Percentiles rank a stretch among this genome's conserved stretches.
These are phyloP conservation scores for Neolentinus lepideus DNA, from an alignment of 1,284 basidiomycete genomes.

Conservation along the genomic window DNA sequence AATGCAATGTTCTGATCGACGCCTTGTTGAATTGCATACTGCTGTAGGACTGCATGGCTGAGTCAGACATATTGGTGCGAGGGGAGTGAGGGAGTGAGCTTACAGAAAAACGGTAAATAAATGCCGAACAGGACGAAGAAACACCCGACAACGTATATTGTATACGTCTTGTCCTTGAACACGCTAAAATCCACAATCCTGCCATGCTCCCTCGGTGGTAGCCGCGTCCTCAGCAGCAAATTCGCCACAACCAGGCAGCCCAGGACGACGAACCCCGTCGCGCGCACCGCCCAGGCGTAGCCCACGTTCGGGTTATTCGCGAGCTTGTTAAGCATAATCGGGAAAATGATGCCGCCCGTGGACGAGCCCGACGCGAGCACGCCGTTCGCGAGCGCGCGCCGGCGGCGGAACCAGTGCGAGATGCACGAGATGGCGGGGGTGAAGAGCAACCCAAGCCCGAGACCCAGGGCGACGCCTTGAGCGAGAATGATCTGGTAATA, in stretches of 20 bases:
- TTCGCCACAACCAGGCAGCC: conserved; percentile 5
- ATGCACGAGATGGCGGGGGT: conserved; percentile 10
- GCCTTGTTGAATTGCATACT: conserved; percentile 3
- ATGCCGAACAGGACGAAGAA: conserved; percentile 1
- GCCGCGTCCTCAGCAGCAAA: conserved; percentile 5
- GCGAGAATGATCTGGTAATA: conserved; percentile 23
- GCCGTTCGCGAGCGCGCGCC: conserved; percentile 12
- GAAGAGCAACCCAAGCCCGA: conserved; percentile 32
- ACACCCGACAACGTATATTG: neutral
- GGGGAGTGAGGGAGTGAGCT: neutral
- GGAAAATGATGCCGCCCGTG: conserved; percentile 12
- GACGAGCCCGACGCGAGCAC: conserved; percentile 10
- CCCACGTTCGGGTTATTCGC: conserved; percentile 4
- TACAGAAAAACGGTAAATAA: neutral
- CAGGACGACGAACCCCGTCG: conserved; percentile 2
- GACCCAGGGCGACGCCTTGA: conserved; percentile 32
- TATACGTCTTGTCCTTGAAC: conserved; percentile 1
- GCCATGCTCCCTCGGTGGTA: neutral
- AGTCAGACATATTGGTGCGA: neutral
- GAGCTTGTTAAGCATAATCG: conserved; percentile 15
- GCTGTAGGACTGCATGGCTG: neutral
- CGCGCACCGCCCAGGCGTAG: conserved; percentile 3
- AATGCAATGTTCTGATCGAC: conserved; percentile 5
- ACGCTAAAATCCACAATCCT: neutral
- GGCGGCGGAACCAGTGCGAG: conserved; percentile 9